A percentile compares a stretch with the other conserved stretches of the same genome.
phyloP scores from a whole-genome alignment of 139 green algal genomes.

The Chara braunii region DNA sequence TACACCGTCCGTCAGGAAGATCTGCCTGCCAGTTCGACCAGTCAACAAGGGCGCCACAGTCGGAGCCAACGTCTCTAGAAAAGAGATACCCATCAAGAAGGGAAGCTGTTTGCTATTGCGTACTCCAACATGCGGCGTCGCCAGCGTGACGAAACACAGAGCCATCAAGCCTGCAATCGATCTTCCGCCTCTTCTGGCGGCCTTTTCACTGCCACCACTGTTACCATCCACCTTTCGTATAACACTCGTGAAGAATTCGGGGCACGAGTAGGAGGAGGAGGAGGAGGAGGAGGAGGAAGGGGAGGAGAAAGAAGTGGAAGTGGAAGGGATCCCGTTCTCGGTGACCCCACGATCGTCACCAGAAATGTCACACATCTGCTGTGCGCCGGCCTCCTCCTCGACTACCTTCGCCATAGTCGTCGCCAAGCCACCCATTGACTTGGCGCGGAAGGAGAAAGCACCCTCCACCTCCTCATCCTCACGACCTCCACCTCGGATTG shows the following conservation, averaged over 20 bases:
- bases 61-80: constrained; percentile 25
- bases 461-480: constrained; percentile 1
- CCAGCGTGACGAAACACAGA: constrained; percentile 35
- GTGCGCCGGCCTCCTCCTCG: no score
- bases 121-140: constrained; percentile 39
- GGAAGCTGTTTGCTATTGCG: constrained; percentile 26
- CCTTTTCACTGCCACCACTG: no score
- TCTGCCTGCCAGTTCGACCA: constrained; percentile 18
- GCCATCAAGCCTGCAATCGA: constrained; percentile 32
- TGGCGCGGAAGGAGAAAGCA: no score
- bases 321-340: background rate
- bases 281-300: background rate
- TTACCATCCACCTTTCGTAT: no score
- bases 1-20: constrained; percentile 30
- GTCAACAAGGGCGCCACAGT: constrained; percentile 18
- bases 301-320: background rate
- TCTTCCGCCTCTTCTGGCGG: background rate
- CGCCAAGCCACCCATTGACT: no score
- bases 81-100: constrained; percentile 16
- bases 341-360: background rate
- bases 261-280: background rate
- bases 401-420: no score
- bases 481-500: no score
- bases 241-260: background rate
- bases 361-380: no score